These are phyloP conservation scores for Paxillus rubicundulus DNA, from an alignment of 768 basidiomycete genomes.

Conservation along the genomic window DNA sequence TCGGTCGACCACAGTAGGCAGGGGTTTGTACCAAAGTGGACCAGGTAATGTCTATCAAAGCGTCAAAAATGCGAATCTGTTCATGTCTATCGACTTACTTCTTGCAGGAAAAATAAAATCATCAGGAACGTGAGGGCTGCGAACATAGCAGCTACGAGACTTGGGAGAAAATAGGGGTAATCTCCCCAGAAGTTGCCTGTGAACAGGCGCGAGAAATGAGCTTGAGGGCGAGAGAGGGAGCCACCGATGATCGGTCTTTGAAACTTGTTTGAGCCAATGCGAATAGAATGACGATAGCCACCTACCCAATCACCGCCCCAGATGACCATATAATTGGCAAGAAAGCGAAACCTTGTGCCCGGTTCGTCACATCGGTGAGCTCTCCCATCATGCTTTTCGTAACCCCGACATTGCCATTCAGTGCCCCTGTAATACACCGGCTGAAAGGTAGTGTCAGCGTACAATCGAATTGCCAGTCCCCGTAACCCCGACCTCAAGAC, in stretches of 20 bases:
- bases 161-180: constrained; percentile 65
- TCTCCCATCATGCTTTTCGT: constrained; percentile 68
- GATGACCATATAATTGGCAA: constrained; percentile 17
- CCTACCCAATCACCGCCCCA: constrained; percentile 34
- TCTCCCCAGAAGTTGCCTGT: constrained; percentile 44
- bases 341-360: constrained; percentile 18
- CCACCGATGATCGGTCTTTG: constrained; percentile 47
- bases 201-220: constrained; percentile 50
- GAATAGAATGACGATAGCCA: background rate
- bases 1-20: background rate
- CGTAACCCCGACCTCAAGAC: constrained; percentile 36
- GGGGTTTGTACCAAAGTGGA: background rate
- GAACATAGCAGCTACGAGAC: constrained; percentile 55
- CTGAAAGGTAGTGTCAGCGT: background rate
- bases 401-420: constrained; percentile 67
- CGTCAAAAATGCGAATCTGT: background rate
- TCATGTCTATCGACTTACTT: constrained; percentile 32
- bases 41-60: background rate
- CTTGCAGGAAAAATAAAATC: constrained; percentile 47
- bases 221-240: constrained; percentile 50
- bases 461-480: no score
- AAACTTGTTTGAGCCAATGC: background rate
- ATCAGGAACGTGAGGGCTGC: constrained; percentile 46
- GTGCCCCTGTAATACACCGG: constrained; percentile 57
- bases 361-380: constrained; percentile 43